These are phyloP conservation scores for Perilla frutescens DNA, from an alignment of 257 asterid genomes.

Conservation along the genomic window DNA sequence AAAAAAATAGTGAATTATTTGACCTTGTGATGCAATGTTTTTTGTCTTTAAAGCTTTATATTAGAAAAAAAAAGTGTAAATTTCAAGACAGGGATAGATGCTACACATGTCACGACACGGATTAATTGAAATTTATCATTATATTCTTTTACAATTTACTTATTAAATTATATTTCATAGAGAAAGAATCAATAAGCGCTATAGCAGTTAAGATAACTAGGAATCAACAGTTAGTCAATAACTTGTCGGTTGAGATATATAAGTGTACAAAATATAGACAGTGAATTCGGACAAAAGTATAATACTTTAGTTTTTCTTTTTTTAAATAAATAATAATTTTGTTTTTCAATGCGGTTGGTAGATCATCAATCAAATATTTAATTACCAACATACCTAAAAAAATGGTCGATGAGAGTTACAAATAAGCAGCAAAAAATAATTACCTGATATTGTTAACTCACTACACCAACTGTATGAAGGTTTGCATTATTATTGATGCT, in stretches of 20 bases:
- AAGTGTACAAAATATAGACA: not conserved
- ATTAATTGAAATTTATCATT: not conserved
- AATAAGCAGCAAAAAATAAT: too few relatives aligned
- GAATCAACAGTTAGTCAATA: conserved; percentile 27
- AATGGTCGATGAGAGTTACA: not conserved
- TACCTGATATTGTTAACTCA: not conserved
- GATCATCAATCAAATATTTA: not conserved
- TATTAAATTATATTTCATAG: not conserved
- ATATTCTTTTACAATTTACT: not conserved
- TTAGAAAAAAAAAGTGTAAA: not conserved
- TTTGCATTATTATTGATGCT: not conserved
- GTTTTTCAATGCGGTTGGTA: conserved; percentile 2
- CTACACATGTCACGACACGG: not conserved
- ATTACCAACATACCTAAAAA: not conserved
- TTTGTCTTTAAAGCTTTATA: conserved; percentile 10
- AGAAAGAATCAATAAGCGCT: not conserved
- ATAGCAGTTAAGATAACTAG: not conserved
- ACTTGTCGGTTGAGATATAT: conserved; percentile 31
- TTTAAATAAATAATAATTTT: not conserved
- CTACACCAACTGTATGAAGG: not conserved
- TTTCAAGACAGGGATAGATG: conserved; percentile 28
- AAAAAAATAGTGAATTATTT: not conserved
- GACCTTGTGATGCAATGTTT: conserved; percentile 10
- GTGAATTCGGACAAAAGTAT: not conserved
- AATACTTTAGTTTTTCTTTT: not conserved